Base-by-base conservation (phyloP, 78 protist species). In the Cavenderia fasciculata region DNA sequence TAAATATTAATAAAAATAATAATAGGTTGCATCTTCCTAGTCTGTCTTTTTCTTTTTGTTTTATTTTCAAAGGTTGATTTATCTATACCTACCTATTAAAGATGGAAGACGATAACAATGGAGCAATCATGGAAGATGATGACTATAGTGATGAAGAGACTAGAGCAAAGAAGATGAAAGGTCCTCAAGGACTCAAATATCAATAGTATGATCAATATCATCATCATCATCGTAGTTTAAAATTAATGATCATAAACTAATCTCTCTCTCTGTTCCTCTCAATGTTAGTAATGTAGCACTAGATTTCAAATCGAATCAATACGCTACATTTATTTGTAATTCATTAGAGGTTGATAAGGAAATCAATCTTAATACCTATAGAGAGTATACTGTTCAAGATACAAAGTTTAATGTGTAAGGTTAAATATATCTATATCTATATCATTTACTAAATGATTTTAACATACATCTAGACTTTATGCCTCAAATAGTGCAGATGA, bases 401-500 rank as follows among this genome's bases (percentile, higher is more conserved):
- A 25, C 69, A 51, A 69, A 63, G 38, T 65, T 78, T 29, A 52
- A 38, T 25, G 70, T 78, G 88, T 78, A 65, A n/a, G 86, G 25
- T 1, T 25, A 1, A 2, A 33, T 29, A 21, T 56, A 40, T 2
- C 8, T 21, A 29, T 44, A 40, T 40, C 0, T 21, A 27, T 38
- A 6, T 56, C 38, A n/a, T 56, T 44, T 31, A 43, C 5, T 5
- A 6, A 19, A 56, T 56, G 14, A 19, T 56, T 25, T 19, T 56
- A 12, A 19, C 62, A 19, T 56, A 5, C 5, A 56, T 56, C 5
- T 61, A 61, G 69, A n/a, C 40, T 79, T 36, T 79, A 79, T 66
- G 88, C 88, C 36, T 70, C 88, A 40, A 79, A 79, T 54, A 66
- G 69, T 54, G 77, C 88, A 36, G 88, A 79, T 66, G 76, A 79